Evolutionary conservation across 768 basidiomycete genomes (phyloP), one percentile per base, ranked within the genome.

Genomic region (Lepiota brunneoincarnata): DNA sequence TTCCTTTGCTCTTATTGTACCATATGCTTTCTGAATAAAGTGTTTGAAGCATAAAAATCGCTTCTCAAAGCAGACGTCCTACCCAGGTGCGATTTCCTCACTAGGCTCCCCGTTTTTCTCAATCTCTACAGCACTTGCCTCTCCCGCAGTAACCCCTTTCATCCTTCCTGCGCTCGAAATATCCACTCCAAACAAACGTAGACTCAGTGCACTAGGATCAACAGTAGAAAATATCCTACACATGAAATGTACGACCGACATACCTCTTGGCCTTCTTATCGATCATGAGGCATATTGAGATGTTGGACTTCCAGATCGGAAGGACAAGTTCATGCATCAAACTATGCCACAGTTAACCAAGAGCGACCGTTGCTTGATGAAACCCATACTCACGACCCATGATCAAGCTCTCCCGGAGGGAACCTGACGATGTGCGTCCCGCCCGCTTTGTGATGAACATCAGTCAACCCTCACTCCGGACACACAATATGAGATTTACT

Each of bases 181-280:
- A 63, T 97, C 93, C 44, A 82, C 77, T 1, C 86, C 89, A 63
- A 90, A 98, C 9, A 95, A 74, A 2, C 94, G 86, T 43, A 93
- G 72, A 55, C 91, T 93, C 56, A 98, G 73, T 1, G 93, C 93
- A 63, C 95, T 98, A 57, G 7, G 54, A 49, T 11, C 36, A 49
- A 21, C 47, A 44, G 45, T 37, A 48, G n/a, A 35, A 26, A 55
- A 17, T 10, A 40, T 35, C 21, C 35, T 35, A 9, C 56, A n/a
- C 47, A 11, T 6, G 18, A n/a, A 23, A 24, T 9, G 3, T 17
- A 14, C 11, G 14, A 15, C 9, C 31, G 28, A 66, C 75, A 10
- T 40, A 93, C 95, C 89, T 92, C 72, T 98, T 98, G 21, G 93
- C 91, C 64, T 90, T 90, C 70, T 98, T 99, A 71, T 98, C 94